Base-by-base conservation (phyloP, 805 yeast species). In the Ogataea dorogensis region DNA sequence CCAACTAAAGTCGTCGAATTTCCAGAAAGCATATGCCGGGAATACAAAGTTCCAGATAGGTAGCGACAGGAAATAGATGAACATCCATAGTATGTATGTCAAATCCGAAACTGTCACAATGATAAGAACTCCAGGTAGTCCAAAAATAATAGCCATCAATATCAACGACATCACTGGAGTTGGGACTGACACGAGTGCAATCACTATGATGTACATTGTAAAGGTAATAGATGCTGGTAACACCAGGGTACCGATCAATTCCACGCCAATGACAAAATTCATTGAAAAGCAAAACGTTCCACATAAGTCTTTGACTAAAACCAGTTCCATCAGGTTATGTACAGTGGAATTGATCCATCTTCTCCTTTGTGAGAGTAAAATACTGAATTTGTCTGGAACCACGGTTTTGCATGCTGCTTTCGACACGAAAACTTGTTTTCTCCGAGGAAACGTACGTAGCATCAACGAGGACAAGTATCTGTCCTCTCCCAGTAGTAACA, bases 281-380 rank as follows among this genome's bases (percentile, higher is more conserved):
- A 88, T 88, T 1, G 96, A 87, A 51, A 89, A 85, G 51, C 96
- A 87, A 58, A 88, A 88, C 0, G 94, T 86, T 49, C 97, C 97
- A 71, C 97, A 88, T 46, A 89, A 70, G 58, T 88, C 96, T 35
- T 79, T 78, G 14, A 88, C 89, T 44, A 86, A 64, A 4, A 82
- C 85, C 53, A 88, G 75, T 60, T 88, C 97, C 79, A 89, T 74
- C 61, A 88, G 73, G 55, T 88, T 88, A 62, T 88, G 97, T 23
- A 88, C 89, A 0, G 97, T 89, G 4, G 96, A 88, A 61, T 88
- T 88, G 51, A 88, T 88, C 97, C 97, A 88, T 59, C 97, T 84
- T 66, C 97, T 86, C 59, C 97, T 81, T 59, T 88, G 97, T 1
- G 96, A 88, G 30, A 88, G 67, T 46, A 88, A 68, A 31, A 88